phyloP scores from a whole-genome alignment of 768 basidiomycete species.

The Lactifluus hygrophoroides region DNA sequence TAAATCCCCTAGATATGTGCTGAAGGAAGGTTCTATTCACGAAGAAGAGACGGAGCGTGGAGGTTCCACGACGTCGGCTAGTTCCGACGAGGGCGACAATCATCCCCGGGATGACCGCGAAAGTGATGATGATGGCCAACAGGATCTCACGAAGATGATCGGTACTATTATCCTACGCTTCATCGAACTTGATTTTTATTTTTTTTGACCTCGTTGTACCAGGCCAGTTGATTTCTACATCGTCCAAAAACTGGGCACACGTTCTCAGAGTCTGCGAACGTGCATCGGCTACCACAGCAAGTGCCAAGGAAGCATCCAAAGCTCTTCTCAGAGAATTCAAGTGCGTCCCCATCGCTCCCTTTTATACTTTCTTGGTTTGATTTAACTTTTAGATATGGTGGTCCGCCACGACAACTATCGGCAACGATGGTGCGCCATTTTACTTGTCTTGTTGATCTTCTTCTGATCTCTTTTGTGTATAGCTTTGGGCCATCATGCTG shows the following conservation, averaged over 20 bases:
- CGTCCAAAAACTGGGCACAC: conserved; percentile 74
- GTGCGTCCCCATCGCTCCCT: conserved; percentile 31
- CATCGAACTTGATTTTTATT: neutral
- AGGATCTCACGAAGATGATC: conserved; percentile 61
- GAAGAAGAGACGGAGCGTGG: conserved; percentile 40
- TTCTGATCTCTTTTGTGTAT: neutral
- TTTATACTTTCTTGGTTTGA: neutral
- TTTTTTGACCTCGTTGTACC: neutral
- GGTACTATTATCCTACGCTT: conserved; percentile 32
- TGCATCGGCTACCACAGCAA: conserved; percentile 58
- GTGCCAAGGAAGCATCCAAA: conserved; percentile 77
- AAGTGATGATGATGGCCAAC: conserved; percentile 33
- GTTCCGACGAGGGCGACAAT: conserved; percentile 30
- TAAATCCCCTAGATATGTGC: conserved; percentile 21
- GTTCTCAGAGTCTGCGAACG: conserved; percentile 83
- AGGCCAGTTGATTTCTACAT: conserved; percentile 70
- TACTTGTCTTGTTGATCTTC: neutral
- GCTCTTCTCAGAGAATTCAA: conserved; percentile 84
- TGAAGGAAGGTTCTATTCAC: conserved; percentile 23
- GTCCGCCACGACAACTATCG: conserved; percentile 18
- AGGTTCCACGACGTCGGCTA: conserved; percentile 42
- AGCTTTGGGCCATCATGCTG: conserved; percentile 90
- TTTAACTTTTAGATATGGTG: conserved; percentile 17
- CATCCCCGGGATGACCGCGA: conserved; percentile 33
- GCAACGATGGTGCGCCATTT: conserved; percentile 18